phyloP scores from a whole-genome alignment of 1,139 yeast species.

The Yamadazyma atmosphaerica region DNA sequence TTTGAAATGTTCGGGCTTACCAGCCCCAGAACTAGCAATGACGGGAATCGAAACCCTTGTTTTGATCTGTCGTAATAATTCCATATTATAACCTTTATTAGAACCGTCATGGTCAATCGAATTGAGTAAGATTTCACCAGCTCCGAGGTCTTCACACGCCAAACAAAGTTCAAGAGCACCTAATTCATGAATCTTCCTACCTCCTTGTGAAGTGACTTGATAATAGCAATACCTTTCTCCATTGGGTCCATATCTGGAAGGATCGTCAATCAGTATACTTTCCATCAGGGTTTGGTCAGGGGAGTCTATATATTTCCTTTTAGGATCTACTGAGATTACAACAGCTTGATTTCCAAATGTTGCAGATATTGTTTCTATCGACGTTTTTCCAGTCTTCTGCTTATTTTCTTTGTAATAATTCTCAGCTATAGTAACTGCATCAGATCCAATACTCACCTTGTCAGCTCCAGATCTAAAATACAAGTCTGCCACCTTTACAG shows the following conservation, averaged over 20 bases:
- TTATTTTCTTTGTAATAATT: constrained; percentile 61
- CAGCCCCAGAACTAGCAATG: constrained; percentile 97
- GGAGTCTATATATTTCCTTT: constrained; percentile 66
- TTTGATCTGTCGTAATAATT: constrained; percentile 76
- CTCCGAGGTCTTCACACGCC: constrained; percentile 93
- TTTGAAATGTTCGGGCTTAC: constrained; percentile 83
- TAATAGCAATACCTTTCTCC: constrained; percentile 90
- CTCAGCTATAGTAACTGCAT: constrained; percentile 91
- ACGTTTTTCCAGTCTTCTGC: constrained; percentile 67
- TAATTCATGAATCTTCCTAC: constrained; percentile 82
- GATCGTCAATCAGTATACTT: constrained; percentile 44
- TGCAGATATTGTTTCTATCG: constrained; percentile 87
- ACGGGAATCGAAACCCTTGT: constrained; percentile 81
- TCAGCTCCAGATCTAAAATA: constrained; percentile 97
- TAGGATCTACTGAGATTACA: constrained; percentile 95
- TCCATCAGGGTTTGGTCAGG: constrained; percentile 64
- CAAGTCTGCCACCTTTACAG: constrained; percentile 84
- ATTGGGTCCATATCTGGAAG: constrained; percentile 68
- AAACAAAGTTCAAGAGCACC: constrained; percentile 88
- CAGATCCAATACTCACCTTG: constrained; percentile 96
- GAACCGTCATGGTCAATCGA: constrained; percentile 97
- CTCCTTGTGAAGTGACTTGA: constrained; percentile 95
- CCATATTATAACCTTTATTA: constrained; percentile 88
- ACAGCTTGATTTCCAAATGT: constrained; percentile 97
- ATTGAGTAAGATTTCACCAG: constrained; percentile 89